A percentile compares a stretch with the other conserved stretches of the same genome.
These are phyloP conservation scores for Aspergillus hiratsukae DNA, from an alignment of 2,329 filamentous ascomycete species.

Conservation along the genomic window DNA sequence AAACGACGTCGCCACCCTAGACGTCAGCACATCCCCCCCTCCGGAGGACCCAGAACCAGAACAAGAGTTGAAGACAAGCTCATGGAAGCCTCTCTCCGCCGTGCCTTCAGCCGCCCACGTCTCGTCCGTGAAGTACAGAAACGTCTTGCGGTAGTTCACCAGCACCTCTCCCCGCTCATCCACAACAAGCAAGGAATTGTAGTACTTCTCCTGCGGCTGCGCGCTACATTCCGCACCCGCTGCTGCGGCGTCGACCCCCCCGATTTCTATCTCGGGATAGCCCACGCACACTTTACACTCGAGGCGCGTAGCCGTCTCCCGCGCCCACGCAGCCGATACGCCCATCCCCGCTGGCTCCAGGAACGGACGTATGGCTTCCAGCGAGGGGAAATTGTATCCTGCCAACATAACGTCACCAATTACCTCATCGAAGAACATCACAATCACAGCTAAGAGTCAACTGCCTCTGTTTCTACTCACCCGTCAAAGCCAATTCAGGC, in stretches of 20 bases:
- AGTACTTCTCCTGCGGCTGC: conserved; percentile 35
- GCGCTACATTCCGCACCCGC: not conserved
- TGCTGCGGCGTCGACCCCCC: not conserved
- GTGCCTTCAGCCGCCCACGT: conserved; percentile 56
- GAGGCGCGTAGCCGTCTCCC: conserved; percentile 49
- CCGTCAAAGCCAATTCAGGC: conserved; percentile 59
- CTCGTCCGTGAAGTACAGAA: conserved; percentile 64
- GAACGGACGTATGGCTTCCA: conserved; percentile 54
- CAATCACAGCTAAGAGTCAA: not conserved
- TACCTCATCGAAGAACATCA: not conserved
- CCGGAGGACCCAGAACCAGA: not conserved
- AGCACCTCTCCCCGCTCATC: conserved; percentile 51
- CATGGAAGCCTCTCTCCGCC: conserved; percentile 28
- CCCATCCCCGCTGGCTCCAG: conserved; percentile 56
- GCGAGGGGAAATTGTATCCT: conserved; percentile 61
- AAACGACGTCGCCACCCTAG: conserved; percentile 38
- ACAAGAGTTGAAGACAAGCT: conserved; percentile 18
- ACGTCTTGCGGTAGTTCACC: conserved; percentile 59
- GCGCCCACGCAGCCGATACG: conserved; percentile 55
- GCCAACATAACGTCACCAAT: conserved; percentile 1
- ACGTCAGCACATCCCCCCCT: not conserved
- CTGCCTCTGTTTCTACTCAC: conserved; percentile 29
- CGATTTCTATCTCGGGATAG: conserved; percentile 51
- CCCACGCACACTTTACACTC: conserved; percentile 60
- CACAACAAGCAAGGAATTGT: conserved; percentile 58